These are phyloP conservation scores for Podila epigama DNA, from an alignment of 192 early-diverging fungal genomes.

Conservation along the genomic window DNA sequence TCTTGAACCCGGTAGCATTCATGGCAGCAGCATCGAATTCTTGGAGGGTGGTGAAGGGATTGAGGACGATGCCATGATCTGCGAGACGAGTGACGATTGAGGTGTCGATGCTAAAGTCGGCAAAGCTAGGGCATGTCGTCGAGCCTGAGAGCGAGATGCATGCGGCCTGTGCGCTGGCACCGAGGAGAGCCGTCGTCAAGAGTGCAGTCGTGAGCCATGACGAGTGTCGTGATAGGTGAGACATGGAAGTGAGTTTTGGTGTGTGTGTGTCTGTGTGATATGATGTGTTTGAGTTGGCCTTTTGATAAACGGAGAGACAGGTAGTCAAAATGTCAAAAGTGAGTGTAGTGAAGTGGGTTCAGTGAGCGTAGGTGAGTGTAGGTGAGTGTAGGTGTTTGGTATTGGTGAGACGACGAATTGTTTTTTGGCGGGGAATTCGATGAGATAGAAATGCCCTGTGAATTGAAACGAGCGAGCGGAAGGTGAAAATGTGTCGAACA, in stretches of 20 bases:
- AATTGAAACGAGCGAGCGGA: too few relatives aligned
- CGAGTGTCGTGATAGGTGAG: conserved; percentile 1
- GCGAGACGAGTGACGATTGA: background rate
- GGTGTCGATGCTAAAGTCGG: conserved; percentile 7
- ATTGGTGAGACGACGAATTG: background rate
- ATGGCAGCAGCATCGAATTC: conserved; percentile 26
- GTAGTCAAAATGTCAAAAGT: background rate
- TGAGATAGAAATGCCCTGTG: too few relatives aligned
- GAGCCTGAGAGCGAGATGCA: conserved; percentile 26
- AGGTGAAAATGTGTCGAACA: too few relatives aligned
- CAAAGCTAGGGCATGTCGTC: conserved; percentile 19
- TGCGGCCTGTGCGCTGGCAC: conserved; percentile 15
- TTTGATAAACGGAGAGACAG: conserved; percentile 2
- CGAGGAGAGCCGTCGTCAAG: conserved; percentile 10
- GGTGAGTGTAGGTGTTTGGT: background rate
- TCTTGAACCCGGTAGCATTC: conserved; percentile 31
- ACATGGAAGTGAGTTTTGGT: background rate
- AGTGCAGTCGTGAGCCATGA: conserved; percentile 6
- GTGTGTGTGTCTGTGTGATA: background rate
- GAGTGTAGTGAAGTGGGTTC: background rate
- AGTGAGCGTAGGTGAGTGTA: background rate
- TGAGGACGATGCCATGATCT: conserved; percentile 7
- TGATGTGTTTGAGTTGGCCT: background rate
- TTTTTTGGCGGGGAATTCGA: conserved; percentile 18
- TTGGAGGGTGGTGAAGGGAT: conserved; percentile 7